Percentiles rank a stretch among this genome's conserved stretches.
phyloP scores from a whole-genome alignment of 2,329 filamentous ascomycete genomes.

The Calonectria hongkongensis region DNA sequence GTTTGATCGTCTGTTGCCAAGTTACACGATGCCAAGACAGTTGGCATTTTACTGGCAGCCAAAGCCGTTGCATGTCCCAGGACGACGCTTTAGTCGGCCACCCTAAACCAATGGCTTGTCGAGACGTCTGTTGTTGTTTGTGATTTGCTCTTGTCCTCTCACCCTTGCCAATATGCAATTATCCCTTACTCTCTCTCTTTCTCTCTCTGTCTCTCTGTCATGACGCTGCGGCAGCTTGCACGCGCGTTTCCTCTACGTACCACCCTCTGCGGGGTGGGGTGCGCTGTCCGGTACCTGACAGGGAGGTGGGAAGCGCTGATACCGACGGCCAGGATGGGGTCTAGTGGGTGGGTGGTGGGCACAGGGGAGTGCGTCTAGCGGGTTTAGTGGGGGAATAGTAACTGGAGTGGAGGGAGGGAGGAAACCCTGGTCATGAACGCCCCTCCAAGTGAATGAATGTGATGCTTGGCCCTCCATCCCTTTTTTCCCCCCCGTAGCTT shows the following conservation, averaged over 20 bases:
- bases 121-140: neutral
- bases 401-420: conserved; percentile 11
- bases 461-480: conserved; percentile 1
- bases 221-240: conserved; percentile 23
- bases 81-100: neutral
- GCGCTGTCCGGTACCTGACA: conserved; percentile 7
- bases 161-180: conserved; percentile 5
- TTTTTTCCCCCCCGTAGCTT: neutral
- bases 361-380: conserved; percentile 27
- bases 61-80: neutral
- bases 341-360: conserved; percentile 3
- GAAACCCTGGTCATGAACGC: conserved; percentile 28
- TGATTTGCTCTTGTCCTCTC: neutral
- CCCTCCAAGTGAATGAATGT: neutral
- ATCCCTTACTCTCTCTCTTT: neutral
- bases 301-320: conserved; percentile 16
- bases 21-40: conserved; percentile 15
- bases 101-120: too few relatives aligned
- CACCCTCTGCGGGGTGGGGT: neutral
- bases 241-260: conserved; percentile 19
- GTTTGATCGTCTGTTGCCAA: conserved; percentile 20
- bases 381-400: neutral
- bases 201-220: neutral
- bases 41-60: conserved; percentile 14
- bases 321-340: conserved; percentile 27